phyloP scores from a whole-genome alignment of 1,139 yeast species.

The Candida labiduridarum region DNA sequence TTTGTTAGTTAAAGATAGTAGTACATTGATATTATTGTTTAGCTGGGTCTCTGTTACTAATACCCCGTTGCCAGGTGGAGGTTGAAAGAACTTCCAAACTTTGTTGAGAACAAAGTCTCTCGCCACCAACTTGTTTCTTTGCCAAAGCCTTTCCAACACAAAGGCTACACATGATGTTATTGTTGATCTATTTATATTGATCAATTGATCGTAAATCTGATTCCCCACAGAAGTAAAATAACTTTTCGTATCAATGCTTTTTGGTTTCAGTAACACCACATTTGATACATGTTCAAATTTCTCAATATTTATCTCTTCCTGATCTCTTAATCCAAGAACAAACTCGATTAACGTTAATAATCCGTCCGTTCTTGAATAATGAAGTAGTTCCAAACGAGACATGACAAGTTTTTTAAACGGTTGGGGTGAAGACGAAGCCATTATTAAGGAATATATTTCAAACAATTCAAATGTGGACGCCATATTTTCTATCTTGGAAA shows the following conservation, averaged over 20 bases:
- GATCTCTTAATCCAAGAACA: conserved; percentile 73
- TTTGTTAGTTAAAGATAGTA: conserved; percentile 62
- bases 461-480: conserved; percentile 66
- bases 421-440: conserved; percentile 43
- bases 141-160: conserved; percentile 55
- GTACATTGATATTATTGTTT: conserved; percentile 66
- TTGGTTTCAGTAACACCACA: conserved; percentile 65
- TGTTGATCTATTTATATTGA: conserved; percentile 62
- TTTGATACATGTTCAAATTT: conserved; percentile 68
- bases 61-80: conserved; percentile 19
- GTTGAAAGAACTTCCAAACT: conserved; percentile 50
- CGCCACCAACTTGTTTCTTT: conserved; percentile 53
- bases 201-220: conserved; percentile 61
- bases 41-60: conserved; percentile 47
- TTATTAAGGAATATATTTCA: conserved; percentile 54
- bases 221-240: conserved; percentile 60
- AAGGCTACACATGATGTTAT: conserved; percentile 61
- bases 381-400: conserved; percentile 52
- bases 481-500: conserved; percentile 21
- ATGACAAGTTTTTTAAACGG: conserved; percentile 49
- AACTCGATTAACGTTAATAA: conserved; percentile 73
- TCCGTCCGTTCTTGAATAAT: conserved; percentile 60
- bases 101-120: conserved; percentile 58
- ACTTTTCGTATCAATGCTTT: conserved; percentile 39
- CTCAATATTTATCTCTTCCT: conserved; percentile 64